A percentile compares a stretch with the other conserved stretches of the same genome.
These are phyloP conservation scores for Fusarium brevicatenulatum DNA, from an alignment of 2,329 filamentous ascomycete species.

Conservation along the genomic window DNA sequence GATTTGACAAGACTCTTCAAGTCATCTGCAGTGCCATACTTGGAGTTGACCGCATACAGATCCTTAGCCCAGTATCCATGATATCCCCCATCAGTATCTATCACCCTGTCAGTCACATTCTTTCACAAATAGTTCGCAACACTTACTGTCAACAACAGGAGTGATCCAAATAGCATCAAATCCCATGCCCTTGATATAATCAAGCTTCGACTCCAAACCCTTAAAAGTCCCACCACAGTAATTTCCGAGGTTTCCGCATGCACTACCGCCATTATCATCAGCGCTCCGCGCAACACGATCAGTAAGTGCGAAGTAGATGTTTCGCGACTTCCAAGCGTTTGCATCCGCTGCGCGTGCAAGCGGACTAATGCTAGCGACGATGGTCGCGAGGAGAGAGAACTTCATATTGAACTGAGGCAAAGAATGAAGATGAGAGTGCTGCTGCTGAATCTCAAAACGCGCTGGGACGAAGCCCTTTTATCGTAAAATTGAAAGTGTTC, in stretches of 20 bases:
- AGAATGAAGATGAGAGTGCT: neutral
- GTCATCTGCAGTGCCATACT: slow-evolving; percentile 22
- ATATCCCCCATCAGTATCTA: slow-evolving; percentile 29
- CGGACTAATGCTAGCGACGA: slow-evolving; percentile 15
- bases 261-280: slow-evolving; percentile 55
- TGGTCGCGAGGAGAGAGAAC: slow-evolving; percentile 6
- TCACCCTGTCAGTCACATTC: fast-evolving
- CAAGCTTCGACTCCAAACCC: slow-evolving; percentile 67
- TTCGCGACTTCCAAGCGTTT: slow-evolving; percentile 62
- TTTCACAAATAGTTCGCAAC: fast-evolving
- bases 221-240: slow-evolving; percentile 72
- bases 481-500: neutral
- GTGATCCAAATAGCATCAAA: slow-evolving; percentile 70
- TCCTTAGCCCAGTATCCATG: slow-evolving; percentile 37
- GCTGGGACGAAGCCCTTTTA: neutral
- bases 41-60: slow-evolving; percentile 26
- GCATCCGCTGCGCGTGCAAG: slow-evolving; percentile 45
- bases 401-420: neutral
- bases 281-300: slow-evolving; percentile 62
- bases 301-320: slow-evolving; percentile 68
- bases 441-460: neutral
- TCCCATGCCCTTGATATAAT: slow-evolving; percentile 71
- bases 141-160: slow-evolving; percentile 60
- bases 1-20: slow-evolving; percentile 25
- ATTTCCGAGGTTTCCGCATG: slow-evolving; percentile 53